These are phyloP conservation scores for Amanita rimosa DNA, from an alignment of 768 basidiomycete genomes.

Conservation along the genomic window DNA sequence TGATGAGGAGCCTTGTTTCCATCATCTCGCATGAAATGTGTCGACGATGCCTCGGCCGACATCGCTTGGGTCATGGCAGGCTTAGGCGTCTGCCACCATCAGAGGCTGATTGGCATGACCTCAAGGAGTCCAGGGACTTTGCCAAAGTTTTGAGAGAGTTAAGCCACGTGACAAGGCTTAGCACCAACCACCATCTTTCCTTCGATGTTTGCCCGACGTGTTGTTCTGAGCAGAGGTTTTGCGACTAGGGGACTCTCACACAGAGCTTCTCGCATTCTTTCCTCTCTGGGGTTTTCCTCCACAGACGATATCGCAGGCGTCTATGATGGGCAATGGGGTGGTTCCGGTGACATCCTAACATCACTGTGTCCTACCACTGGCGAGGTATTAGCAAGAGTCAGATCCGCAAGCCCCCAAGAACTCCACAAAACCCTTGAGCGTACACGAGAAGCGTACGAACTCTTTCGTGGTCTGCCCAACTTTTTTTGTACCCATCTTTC, in stretches of 20 bases:
- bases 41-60: neutral
- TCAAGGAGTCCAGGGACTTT: too few relatives aligned
- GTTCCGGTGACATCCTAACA: conserved; percentile 57
- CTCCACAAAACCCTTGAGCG: conserved; percentile 56
- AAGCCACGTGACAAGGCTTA: too few relatives aligned
- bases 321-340: conserved; percentile 77
- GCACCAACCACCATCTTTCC: neutral
- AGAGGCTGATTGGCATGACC: too few relatives aligned
- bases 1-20: too few relatives aligned
- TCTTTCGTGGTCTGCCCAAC: conserved; percentile 43
- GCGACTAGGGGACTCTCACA: conserved; percentile 30
- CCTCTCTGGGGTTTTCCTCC: conserved; percentile 48
- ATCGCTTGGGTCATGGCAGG: neutral
- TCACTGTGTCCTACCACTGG: conserved; percentile 83
- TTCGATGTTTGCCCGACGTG: conserved; percentile 15
- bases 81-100: neutral
- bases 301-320: conserved; percentile 57
- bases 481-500: neutral
- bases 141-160: too few relatives aligned
- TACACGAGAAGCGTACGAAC: conserved; percentile 60
- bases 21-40: neutral
- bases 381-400: conserved; percentile 68
- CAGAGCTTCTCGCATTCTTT: conserved; percentile 59
- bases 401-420: conserved; percentile 64
- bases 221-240: conserved; percentile 8